phyloP scores from a whole-genome alignment of 345 rosid species.

The Lumnitzera littorea region DNA sequence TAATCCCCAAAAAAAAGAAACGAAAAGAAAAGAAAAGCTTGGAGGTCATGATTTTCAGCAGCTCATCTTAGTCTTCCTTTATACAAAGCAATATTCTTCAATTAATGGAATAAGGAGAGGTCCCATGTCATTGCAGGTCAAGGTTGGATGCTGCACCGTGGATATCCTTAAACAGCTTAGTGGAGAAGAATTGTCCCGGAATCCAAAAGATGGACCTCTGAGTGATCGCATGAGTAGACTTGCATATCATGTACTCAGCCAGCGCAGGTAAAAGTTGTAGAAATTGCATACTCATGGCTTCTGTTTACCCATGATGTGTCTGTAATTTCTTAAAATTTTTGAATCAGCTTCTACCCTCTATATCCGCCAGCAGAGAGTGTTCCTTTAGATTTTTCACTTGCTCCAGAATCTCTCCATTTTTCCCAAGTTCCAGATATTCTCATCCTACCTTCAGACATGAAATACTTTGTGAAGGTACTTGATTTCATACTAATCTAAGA shows the following conservation, averaged over 20 bases:
- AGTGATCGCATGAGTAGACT: constrained; percentile 83
- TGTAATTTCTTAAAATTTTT: neutral
- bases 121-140: constrained; percentile 44
- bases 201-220: constrained; percentile 44
- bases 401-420: constrained; percentile 56
- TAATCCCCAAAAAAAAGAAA: too few relatives aligned
- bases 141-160: constrained; percentile 82
- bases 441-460: constrained; percentile 78
- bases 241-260: constrained; percentile 68
- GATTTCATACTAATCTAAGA: neutral
- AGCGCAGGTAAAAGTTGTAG: constrained; percentile 29
- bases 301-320: neutral
- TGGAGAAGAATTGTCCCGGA: constrained; percentile 76
- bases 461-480: constrained; percentile 67
- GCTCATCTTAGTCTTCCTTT: too few relatives aligned
- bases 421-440: constrained; percentile 61
- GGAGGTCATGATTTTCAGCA: too few relatives aligned
- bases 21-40: too few relatives aligned
- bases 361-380: constrained; percentile 79
- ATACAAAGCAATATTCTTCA: too few relatives aligned
- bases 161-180: constrained; percentile 84
- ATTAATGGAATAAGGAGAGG: too few relatives aligned
- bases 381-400: constrained; percentile 71
- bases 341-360: constrained; percentile 76
- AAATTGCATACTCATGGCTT: neutral